These are phyloP conservation scores for Betula pendula DNA, from an alignment of 306 rosid genomes.

Conservation along the genomic window DNA sequence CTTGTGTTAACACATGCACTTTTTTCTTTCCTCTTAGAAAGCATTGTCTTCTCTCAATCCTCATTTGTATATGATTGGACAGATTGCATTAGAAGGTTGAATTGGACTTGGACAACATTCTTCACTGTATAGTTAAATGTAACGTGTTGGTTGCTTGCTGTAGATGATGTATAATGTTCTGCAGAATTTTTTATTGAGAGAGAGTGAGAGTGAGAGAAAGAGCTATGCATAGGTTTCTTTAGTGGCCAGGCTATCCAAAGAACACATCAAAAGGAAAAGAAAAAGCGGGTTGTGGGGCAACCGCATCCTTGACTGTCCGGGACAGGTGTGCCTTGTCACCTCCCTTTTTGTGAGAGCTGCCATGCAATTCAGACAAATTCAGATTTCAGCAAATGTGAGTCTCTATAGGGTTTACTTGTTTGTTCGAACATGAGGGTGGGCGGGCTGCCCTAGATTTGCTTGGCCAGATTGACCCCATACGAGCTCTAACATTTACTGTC, in stretches of 20 bases:
- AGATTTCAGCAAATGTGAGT: too few species aligned
- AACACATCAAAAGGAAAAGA: too few species aligned
- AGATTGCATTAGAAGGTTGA: conserved; percentile 1
- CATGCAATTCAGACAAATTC: too few species aligned
- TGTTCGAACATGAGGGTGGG: too few species aligned
- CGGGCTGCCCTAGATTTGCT: too few species aligned
- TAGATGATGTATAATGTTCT: neutral
- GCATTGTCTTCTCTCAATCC: conserved; percentile 3
- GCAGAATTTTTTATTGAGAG: neutral
- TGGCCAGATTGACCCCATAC: too few species aligned
- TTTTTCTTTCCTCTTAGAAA: neutral
- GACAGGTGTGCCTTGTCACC: too few species aligned
- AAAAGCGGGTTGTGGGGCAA: too few species aligned
- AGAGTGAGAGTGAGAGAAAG: neutral
- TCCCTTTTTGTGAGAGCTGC: too few species aligned
- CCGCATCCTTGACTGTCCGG: too few species aligned
- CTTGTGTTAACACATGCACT: conserved; percentile 17
- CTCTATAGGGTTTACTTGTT: too few species aligned
- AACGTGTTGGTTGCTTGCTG: neutral
- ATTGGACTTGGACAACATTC: conserved; percentile 23
- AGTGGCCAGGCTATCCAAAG: neutral
- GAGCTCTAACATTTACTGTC: too few species aligned
- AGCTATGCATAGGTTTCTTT: neutral
- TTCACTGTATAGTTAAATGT: conserved; percentile 15
- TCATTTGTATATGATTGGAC: conserved; percentile 34